A percentile compares a stretch with the other conserved stretches of the same genome.
Evolutionary conservation across 1,139 yeast species (phyloP).

Genomic region (Diutina pseudorugosa): DNA sequence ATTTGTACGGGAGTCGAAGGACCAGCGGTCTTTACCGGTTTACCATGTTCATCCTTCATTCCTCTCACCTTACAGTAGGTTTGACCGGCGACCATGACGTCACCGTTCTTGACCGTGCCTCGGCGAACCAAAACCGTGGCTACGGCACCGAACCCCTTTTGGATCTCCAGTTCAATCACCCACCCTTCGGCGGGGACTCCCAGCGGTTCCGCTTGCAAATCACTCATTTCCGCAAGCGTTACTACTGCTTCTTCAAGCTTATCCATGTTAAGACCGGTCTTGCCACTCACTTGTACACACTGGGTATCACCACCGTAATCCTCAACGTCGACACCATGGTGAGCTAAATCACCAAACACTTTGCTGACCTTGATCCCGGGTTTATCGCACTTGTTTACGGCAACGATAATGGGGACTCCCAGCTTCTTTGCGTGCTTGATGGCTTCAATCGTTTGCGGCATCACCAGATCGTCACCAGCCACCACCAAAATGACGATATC

Average conservation of each 20-base stretch:
- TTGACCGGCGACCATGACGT: slow-evolving; percentile 68
- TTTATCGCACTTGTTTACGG: slow-evolving; percentile 85
- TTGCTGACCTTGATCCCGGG: slow-evolving; percentile 60
- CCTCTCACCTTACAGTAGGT: slow-evolving; percentile 80
- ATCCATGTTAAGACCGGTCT: slow-evolving; percentile 75
- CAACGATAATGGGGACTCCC: slow-evolving; percentile 80
- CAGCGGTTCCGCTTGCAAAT: slow-evolving; percentile 53
- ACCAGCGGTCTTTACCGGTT: slow-evolving; percentile 49
- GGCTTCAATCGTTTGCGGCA: slow-evolving; percentile 96
- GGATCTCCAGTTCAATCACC: slow-evolving; percentile 76
- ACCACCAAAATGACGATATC: slow-evolving; percentile 88
- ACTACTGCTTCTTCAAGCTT: slow-evolving; percentile 82
- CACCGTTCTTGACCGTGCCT: slow-evolving; percentile 65
- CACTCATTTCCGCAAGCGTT: slow-evolving; percentile 73
- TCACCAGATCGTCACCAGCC: slow-evolving; percentile 97
- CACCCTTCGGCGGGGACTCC: slow-evolving; percentile 68
- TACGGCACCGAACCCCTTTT: slow-evolving; percentile 74
- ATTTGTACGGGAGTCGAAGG: slow-evolving; percentile 91
- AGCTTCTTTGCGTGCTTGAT: slow-evolving; percentile 83
- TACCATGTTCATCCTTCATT: slow-evolving; percentile 69
- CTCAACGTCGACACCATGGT: slow-evolving; percentile 74
- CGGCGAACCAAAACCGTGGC: slow-evolving; percentile 78
- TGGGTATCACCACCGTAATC: slow-evolving; percentile 95
- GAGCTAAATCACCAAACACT: slow-evolving; percentile 67
- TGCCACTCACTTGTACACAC: slow-evolving; percentile 78